A percentile compares a stretch with the other conserved stretches of the same genome.
Evolutionary conservation across 2,329 filamentous ascomycete species (phyloP).

Genomic region (Diplodia scrobiculata): DNA sequence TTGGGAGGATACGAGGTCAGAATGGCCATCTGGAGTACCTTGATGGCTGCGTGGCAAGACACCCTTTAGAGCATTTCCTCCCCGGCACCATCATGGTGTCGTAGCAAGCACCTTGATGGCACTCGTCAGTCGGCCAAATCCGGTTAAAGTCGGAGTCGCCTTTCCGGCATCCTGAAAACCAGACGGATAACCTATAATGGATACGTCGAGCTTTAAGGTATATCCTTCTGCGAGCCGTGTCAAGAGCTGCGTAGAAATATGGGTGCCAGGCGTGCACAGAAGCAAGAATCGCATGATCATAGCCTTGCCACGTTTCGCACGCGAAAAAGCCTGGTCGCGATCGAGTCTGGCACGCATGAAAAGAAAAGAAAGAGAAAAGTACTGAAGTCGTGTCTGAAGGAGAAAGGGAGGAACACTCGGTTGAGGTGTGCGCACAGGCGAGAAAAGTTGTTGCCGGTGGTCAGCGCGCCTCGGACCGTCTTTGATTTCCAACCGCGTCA

Average conservation of each 20-base stretch:
- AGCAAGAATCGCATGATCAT: neutral
- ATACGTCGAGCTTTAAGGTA: neutral
- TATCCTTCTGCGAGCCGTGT: neutral
- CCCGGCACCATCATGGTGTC: neutral
- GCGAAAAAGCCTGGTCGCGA: too few relatives aligned
- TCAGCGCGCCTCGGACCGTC: constrained; percentile 6
- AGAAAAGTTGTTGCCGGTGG: constrained; percentile 19
- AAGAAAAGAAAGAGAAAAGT: neutral
- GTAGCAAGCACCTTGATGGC: constrained; percentile 20
- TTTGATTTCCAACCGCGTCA: neutral
- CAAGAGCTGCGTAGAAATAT: neutral
- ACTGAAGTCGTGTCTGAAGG: neutral
- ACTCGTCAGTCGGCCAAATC: neutral
- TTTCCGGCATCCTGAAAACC: neutral
- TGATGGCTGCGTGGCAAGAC: constrained; percentile 5
- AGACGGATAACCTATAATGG: neutral
- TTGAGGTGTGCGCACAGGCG: neutral
- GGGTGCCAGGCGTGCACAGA: neutral
- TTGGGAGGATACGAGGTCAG: constrained; percentile 2
- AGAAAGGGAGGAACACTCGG: neutral
- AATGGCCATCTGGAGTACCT: neutral
- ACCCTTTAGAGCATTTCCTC: neutral
- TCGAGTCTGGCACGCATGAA: too few relatives aligned
- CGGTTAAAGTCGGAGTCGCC: neutral
- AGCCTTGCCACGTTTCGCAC: too few relatives aligned